Evolutionary conservation across 1,139 yeast species (phyloP), one percentile per base, ranked within the genome.

Genomic region (Sugiyamaella grinbergsii): DNA sequence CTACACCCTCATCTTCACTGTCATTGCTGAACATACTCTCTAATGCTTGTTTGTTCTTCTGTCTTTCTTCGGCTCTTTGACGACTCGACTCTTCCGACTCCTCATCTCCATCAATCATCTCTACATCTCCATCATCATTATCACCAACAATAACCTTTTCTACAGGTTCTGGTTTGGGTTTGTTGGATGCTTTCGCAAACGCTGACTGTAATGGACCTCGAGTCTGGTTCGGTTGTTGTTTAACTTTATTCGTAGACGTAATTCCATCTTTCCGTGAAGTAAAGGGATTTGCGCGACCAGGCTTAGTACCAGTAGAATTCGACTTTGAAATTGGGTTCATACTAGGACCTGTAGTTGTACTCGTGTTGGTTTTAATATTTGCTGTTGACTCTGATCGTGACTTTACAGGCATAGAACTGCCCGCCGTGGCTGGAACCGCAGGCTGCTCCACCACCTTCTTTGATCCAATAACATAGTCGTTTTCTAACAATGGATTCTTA

Each of bases 21-120:
- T 53, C 55, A n/a, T 56, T 55, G 4, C 46, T 56, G 37, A 61
- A 57, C 54, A 58, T 53, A 10, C 45, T 53, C 41, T 53, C 54
- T 42, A 61, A 49, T 22, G 55, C 52, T 38, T 44, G 52, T 41
- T 46, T 44, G 6, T 50, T 49, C 45, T 32, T 31, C 37, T 49
- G 43, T 23, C 53, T 42, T 23, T 53, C 54, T 28, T 45, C 47
- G 34, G 52, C 53, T 7, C 46, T 45, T 44, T 50, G 36, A 16
- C 40, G 38, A 33, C 24, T 19, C 23, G 20, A 24, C 10, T 11
- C 38, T 22, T 22, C 50, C 15, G 28, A 24, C 10, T 40, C 50
- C 39, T 47, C 54, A 13, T 43, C 44, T 3, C 24, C 41, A 6
- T 57, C 56, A 10, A 20, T 33, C 23, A 43, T 57, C 10, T 47